These are phyloP conservation scores for Hyphopichia wangnamkhiaoensis DNA, from an alignment of 1,139 yeast species.

Conservation along the genomic window DNA sequence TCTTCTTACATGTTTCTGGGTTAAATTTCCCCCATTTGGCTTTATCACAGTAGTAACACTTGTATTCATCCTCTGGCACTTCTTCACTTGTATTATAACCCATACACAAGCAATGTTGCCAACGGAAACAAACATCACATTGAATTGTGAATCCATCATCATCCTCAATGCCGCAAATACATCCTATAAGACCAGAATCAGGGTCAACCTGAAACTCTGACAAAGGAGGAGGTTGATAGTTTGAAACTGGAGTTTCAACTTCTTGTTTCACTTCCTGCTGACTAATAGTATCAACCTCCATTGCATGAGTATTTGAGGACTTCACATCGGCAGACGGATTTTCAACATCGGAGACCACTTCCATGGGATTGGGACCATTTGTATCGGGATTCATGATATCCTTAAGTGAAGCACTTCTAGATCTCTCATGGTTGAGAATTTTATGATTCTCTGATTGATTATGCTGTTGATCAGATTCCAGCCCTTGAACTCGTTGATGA, in stretches of 20 bases:
- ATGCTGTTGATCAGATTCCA: neutral
- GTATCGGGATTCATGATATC: constrained; percentile 2
- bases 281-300: neutral
- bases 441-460: no score
- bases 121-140: constrained; percentile 86
- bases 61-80: constrained; percentile 77
- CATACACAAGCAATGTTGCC: constrained; percentile 95
- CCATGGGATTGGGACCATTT: no score
- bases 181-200: constrained; percentile 83
- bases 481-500: no score
- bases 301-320: neutral
- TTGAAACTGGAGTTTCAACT: neutral
- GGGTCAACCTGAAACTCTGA: constrained; percentile 63
- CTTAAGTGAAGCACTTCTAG: constrained; percentile 1
- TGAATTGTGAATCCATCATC: constrained; percentile 96
- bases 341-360: no score
- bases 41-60: constrained; percentile 78
- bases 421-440: constrained; percentile 4
- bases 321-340: no score
- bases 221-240: constrained; percentile 30
- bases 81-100: constrained; percentile 69
- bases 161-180: constrained; percentile 85
- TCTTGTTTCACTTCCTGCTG: constrained; percentile 1
- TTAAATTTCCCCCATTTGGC: constrained; percentile 50
- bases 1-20: constrained; percentile 39